Evolutionary conservation across 257 asterid species (phyloP).

Genomic region (Solanum commersonii): DNA sequence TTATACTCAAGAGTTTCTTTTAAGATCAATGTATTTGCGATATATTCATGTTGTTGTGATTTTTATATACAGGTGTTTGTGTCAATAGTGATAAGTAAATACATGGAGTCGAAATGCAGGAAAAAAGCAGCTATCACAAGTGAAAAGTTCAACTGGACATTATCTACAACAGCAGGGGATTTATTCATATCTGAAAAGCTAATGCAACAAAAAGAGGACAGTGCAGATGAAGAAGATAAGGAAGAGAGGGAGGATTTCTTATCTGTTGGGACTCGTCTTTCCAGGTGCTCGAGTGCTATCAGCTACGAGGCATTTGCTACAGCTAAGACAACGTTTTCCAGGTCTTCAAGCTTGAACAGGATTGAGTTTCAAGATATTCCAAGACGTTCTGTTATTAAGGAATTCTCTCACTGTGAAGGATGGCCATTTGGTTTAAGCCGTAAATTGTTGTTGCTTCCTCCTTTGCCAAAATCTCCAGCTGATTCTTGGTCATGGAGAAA

Average conservation of each 20-base stretch:
- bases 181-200: conserved; percentile 4
- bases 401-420: conserved; percentile 48
- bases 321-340: conserved; percentile 45
- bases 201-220: neutral
- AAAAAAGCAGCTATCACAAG: conserved; percentile 15
- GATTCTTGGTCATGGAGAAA: conserved; percentile 86
- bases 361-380: conserved; percentile 28
- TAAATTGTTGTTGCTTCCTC: conserved; percentile 61
- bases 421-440: conserved; percentile 87
- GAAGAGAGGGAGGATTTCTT: conserved; percentile 27
- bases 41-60: neutral
- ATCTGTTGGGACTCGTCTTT: conserved; percentile 28
- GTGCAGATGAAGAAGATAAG: conserved; percentile 9
- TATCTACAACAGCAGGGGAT: conserved; percentile 35
- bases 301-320: conserved; percentile 44
- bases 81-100: conserved; percentile 56
- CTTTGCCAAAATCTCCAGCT: conserved; percentile 68
- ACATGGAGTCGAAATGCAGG: conserved; percentile 54
- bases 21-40: neutral
- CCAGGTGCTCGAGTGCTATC: conserved; percentile 44
- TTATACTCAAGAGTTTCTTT: neutral
- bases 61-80: conserved; percentile 45
- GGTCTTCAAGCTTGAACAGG: conserved; percentile 55
- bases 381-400: conserved; percentile 26
- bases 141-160: conserved; percentile 37